Conservation (phyloP, 805 yeast species). For the Wickerhamiella cacticola region DNA sequence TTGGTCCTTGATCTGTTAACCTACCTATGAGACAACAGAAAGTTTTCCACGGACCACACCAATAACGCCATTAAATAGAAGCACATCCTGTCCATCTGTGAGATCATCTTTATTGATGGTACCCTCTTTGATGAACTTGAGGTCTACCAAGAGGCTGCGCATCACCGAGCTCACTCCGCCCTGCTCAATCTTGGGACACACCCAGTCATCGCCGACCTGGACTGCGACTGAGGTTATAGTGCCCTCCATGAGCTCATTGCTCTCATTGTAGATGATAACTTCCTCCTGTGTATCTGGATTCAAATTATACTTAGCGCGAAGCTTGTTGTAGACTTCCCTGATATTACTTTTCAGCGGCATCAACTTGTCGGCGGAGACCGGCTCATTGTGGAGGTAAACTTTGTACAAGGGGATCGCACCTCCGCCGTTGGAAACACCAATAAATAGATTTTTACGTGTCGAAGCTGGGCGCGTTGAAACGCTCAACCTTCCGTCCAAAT, state of each 20-base stretch:
- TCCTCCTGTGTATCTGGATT: constrained; percentile 33
- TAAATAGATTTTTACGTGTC: constrained; percentile 23
- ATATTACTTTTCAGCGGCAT: constrained; percentile 66
- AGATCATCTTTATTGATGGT: constrained; percentile 38
- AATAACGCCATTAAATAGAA: constrained; percentile 70
- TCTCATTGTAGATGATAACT: constrained; percentile 55
- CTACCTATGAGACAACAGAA: too few species aligned
- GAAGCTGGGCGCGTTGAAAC: constrained; percentile 31
- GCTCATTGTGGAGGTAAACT: constrained; percentile 32
- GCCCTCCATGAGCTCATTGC: constrained; percentile 61
- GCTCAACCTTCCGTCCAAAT: constrained; percentile 30
- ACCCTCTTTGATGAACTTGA: constrained; percentile 44
- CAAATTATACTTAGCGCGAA: constrained; percentile 39
- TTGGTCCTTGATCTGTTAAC: too few species aligned
- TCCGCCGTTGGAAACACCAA: constrained; percentile 23
- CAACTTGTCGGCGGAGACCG: constrained; percentile 39
- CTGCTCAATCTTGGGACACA: constrained; percentile 60
- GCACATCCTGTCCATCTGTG: constrained; percentile 50
- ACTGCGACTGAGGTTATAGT: constrained; percentile 73
- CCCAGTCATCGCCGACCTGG: constrained; percentile 44
- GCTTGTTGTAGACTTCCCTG: constrained; percentile 49
- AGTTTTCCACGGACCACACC: constrained; percentile 52
- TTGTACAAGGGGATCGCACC: constrained; percentile 36
- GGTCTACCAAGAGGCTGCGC: constrained; percentile 49
- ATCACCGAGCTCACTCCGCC: constrained; percentile 84